phyloP scores from a whole-genome alignment of 2,329 filamentous ascomycete genomes.

The Phaeosphaeriaceae sp. region DNA sequence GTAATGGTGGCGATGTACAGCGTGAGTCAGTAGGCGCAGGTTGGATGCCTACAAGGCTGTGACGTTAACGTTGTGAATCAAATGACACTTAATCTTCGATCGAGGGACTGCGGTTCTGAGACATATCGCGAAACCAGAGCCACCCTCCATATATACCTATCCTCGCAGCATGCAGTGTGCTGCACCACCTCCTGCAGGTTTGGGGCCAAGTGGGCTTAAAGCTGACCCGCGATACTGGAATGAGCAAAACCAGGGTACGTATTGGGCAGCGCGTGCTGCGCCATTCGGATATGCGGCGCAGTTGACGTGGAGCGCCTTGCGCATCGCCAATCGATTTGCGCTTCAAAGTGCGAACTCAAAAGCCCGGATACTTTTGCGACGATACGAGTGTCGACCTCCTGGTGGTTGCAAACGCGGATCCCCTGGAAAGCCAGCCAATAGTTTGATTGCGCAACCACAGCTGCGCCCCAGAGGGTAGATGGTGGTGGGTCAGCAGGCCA shows the following conservation, averaged over 20 bases:
- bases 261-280: slow-evolving; percentile 19
- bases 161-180: slow-evolving; percentile 14
- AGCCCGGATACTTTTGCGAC: slow-evolving; percentile 1
- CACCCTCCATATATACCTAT: background rate
- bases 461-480: slow-evolving; percentile 16
- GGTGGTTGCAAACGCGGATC: slow-evolving; percentile 4
- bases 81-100: slow-evolving; percentile 5
- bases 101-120: background rate
- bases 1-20: slow-evolving; percentile 10
- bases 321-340: background rate
- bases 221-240: slow-evolving; percentile 12
- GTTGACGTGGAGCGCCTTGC: slow-evolving; percentile 3
- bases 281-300: slow-evolving; percentile 30
- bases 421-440: background rate
- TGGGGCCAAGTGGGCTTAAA: slow-evolving; percentile 18
- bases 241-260: slow-evolving; percentile 8
- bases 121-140: background rate
- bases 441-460: background rate
- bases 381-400: background rate
- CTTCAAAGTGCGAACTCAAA: background rate
- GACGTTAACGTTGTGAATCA: slow-evolving; percentile 9
- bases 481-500: slow-evolving; percentile 19
- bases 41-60: slow-evolving; percentile 24
- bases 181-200: slow-evolving; percentile 17
- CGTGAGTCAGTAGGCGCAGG: slow-evolving; percentile 16